These are phyloP conservation scores for Pythium volutum DNA, from an alignment of 352 stramenopile species.

Conservation along the genomic window DNA sequence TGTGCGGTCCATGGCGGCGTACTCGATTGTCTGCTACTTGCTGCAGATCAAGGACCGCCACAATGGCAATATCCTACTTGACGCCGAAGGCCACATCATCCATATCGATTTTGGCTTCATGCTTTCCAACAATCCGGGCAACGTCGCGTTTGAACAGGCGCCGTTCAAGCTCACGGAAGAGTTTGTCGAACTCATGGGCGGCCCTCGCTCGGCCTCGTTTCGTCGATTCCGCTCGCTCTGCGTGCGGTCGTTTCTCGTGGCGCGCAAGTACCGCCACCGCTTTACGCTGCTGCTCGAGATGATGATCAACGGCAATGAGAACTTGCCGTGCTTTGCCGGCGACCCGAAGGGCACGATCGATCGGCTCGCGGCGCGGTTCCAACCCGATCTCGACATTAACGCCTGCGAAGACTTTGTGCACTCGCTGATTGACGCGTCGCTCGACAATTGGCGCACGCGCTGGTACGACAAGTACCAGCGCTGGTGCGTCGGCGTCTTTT, in stretches of 20 bases:
- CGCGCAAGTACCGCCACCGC: constrained; percentile 93
- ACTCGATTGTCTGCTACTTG: constrained; percentile 96
- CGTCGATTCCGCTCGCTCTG: constrained; percentile 94
- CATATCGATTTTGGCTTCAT: constrained; percentile 98
- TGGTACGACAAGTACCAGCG: constrained; percentile 97
- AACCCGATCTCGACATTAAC: constrained; percentile 92
- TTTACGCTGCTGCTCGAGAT: constrained; percentile 97
- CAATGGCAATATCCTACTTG: constrained; percentile 97
- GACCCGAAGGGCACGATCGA: constrained; percentile 90
- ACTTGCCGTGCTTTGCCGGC: constrained; percentile 94
- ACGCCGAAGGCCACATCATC: constrained; percentile 95
- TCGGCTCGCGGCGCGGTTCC: constrained; percentile 89
- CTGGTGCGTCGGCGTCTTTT: constrained; percentile 90
- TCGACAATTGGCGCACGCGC: constrained; percentile 96
- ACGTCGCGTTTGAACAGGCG: constrained; percentile 94
- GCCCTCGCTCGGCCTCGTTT: constrained; percentile 91
- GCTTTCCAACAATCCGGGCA: constrained; percentile 92
- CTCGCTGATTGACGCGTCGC: constrained; percentile 92
- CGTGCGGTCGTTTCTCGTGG: constrained; percentile 94
- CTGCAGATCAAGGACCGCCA: constrained; percentile 98
- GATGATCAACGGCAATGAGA: constrained; percentile 95
- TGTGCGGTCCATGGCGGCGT: constrained; percentile 81
- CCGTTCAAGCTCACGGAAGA: constrained; percentile 97
- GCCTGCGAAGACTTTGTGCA: constrained; percentile 95
- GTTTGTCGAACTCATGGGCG: constrained; percentile 96